phyloP scores from a whole-genome alignment of 352 stramenopile species.

The Phytophthora multivora region DNA sequence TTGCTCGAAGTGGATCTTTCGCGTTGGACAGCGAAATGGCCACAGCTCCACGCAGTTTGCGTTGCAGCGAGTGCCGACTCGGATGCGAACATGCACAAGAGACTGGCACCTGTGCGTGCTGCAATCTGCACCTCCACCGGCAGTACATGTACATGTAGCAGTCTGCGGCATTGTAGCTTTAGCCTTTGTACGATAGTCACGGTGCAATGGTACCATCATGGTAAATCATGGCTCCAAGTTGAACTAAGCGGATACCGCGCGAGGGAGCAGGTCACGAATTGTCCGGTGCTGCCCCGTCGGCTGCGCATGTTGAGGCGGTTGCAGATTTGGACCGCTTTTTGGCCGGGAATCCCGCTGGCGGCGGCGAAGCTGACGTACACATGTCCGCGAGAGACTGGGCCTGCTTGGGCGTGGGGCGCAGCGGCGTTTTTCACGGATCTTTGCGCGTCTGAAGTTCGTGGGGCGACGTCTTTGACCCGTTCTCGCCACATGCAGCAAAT shows the following conservation, averaged over 20 bases:
- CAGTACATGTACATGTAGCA: too few relatives aligned
- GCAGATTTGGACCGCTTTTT: conserved; percentile 16
- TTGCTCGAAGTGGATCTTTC: conserved; percentile 1
- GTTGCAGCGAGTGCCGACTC: neutral
- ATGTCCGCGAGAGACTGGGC: conserved; percentile 9
- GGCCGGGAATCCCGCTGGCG: conserved; percentile 16
- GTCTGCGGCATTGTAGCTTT: too few relatives aligned
- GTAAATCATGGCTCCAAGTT: conserved; percentile 2
- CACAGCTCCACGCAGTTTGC: neutral
- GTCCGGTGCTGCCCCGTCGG: conserved; percentile 12
- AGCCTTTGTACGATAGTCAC: too few relatives aligned
- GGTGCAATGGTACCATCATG: too few relatives aligned
- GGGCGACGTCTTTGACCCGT: neutral
- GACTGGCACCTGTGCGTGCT: neutral
- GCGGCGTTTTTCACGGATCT: conserved; percentile 2
- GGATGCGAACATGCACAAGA: neutral
- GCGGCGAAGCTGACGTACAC: conserved; percentile 11
- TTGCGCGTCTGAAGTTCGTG: conserved; percentile 9
- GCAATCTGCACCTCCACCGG: neutral
- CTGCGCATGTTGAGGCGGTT: conserved; percentile 19
- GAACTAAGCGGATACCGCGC: conserved; percentile 4
- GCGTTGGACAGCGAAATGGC: conserved; percentile 14
- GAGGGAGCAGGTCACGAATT: conserved; percentile 2
- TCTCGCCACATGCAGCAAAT: conserved; percentile 20
- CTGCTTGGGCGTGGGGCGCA: neutral